Percentiles rank a stretch among this genome's conserved stretches.
Evolutionary conservation across 306 rosid species (phyloP).

Genomic region (Clitoria ternatea): DNA sequence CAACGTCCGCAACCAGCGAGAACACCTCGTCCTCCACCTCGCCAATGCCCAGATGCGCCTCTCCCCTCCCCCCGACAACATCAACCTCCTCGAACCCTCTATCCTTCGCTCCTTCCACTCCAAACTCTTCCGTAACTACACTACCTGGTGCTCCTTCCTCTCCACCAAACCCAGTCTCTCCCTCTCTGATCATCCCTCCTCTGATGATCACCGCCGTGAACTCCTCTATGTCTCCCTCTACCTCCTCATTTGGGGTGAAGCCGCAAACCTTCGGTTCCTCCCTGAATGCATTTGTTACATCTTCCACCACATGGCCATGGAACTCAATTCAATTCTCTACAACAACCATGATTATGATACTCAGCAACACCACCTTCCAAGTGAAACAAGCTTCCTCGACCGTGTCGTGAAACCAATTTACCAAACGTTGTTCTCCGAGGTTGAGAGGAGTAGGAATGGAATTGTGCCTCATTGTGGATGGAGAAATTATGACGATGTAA

Average conservation of each 20-base stretch:
- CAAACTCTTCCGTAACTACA: constrained; percentile 65
- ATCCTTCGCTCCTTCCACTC: constrained; percentile 59
- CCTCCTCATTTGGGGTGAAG: constrained; percentile 88
- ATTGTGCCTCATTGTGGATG: constrained; percentile 67
- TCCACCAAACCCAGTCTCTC: constrained; percentile 46
- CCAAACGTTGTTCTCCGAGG: constrained; percentile 54
- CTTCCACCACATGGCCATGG: constrained; percentile 78
- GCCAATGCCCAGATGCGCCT: constrained; percentile 93
- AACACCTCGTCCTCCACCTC: constrained; percentile 82
- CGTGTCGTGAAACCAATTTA: constrained; percentile 72
- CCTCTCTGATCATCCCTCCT: constrained; percentile 40
- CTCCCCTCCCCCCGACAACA: constrained; percentile 65
- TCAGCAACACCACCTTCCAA: constrained; percentile 26
- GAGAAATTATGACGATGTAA: constrained; percentile 87
- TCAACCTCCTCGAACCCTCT: constrained; percentile 48
- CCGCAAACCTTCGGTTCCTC: constrained; percentile 74
- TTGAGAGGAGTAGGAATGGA: constrained; percentile 60
- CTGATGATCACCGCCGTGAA: constrained; percentile 59
- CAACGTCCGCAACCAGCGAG: constrained; percentile 87
- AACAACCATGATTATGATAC: background rate
- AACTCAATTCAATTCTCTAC: constrained; percentile 39
- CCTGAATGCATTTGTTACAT: constrained; percentile 85
- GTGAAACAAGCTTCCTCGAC: constrained; percentile 49
- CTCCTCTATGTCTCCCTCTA: constrained; percentile 76
- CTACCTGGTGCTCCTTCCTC: constrained; percentile 72